These are phyloP conservation scores for Scenedesmus sp. DNA, from an alignment of 163 green algal species.

Conservation along the genomic window DNA sequence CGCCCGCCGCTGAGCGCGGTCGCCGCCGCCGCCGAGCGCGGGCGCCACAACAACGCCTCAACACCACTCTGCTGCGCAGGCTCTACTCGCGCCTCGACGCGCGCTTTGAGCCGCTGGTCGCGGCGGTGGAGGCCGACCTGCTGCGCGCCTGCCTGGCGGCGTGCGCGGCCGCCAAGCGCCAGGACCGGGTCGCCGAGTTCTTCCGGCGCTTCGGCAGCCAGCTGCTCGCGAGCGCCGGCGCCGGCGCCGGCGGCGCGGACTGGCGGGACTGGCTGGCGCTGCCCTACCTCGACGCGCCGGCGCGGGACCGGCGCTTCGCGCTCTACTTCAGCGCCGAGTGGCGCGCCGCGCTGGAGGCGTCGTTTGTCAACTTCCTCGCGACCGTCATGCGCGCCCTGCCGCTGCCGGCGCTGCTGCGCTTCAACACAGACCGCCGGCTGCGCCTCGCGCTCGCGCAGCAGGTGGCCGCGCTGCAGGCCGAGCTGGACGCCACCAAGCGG, in stretches of 20 bases:
- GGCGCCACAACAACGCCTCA: neutral
- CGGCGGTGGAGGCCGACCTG: conserved; percentile 56
- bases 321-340: conserved; percentile 68
- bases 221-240: conserved; percentile 50
- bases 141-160: conserved; percentile 52
- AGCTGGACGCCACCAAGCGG: conserved; percentile 7
- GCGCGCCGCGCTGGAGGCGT: conserved; percentile 53
- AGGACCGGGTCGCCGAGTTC: conserved; percentile 57
- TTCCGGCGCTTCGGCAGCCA: conserved; percentile 47
- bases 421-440: conserved; percentile 56
- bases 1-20: neutral
- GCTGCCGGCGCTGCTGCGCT: conserved; percentile 65
- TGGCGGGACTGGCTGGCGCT: conserved; percentile 63
- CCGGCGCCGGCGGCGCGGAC: neutral
- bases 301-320: conserved; percentile 53
- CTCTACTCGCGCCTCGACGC: conserved; percentile 54
- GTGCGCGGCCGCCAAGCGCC: conserved; percentile 31
- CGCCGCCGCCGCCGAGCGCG: neutral
- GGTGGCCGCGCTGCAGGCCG: conserved; percentile 22
- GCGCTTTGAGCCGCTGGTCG: conserved; percentile 45
- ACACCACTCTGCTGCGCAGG: conserved; percentile 9
- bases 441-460: conserved; percentile 49
- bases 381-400: conserved; percentile 57
- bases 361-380: conserved; percentile 65
- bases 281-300: conserved; percentile 52